Base-by-base conservation (phyloP, 1,284 basidiomycete genomes). In the Polyporus tsugae region DNA sequence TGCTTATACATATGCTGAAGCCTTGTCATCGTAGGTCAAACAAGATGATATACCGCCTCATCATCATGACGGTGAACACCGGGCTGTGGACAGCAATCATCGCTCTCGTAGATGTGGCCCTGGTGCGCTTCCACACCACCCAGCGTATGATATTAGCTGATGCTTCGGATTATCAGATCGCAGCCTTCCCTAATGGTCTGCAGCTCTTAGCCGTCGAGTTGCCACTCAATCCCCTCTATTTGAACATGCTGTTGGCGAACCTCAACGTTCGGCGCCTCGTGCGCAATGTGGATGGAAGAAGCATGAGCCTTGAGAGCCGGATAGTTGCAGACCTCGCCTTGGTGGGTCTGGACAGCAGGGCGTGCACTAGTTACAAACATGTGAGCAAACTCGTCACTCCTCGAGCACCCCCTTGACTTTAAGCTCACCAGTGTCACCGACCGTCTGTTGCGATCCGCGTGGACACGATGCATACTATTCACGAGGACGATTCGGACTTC, bases 101-200 rank as follows among this genome's bases (percentile, higher is more conserved):
- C 22, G 58, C 58, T 6, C 58, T 60, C 22, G 58, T 39, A 10
- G 58, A 60, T 29, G 58, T 60, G 1, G 58, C 38, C 22, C 15
- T 60, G 58, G 58, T 60, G 22, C 15, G 22, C 6, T 19, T 29
- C 36, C 1, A 6, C 35, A 6, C 36, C 3, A 86, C 88, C 0
- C 70, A 92, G 11, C 5, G 5, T 39, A 4, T 41, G 4, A 11
- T 0, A 9, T n/a, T 1, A n/a, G n/a, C 35, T 38, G 5, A 38
- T 10, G 13, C n/a, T 19, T 29, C 10, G 36, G 19, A 17, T 33
- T 4, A 0, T 3, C 58, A 68, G 66, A 61, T 68, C 36, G 58
- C 46, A 4, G 58, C 36, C 11, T 58, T 59, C 22, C 36, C 62
- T 0, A 5, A 58, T 9, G 49, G 49, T 17, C 58, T 68, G 7